Base-by-base conservation (phyloP, 768 basidiomycete genomes). In the Baorangia bicolor region DNA sequence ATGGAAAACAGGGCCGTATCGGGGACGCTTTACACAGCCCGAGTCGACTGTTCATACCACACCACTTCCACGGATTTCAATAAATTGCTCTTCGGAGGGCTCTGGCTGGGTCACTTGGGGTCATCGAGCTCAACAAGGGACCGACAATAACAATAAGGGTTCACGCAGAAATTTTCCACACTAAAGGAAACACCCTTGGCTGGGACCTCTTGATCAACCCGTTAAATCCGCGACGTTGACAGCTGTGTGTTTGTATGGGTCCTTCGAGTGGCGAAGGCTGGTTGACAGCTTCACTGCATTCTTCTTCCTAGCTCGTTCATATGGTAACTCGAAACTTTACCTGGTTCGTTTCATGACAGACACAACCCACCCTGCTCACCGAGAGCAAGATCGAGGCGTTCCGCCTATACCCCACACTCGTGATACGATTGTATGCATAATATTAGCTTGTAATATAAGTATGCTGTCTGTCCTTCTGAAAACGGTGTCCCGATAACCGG, bases 381-480 rank as follows among this genome's bases (percentile, higher is more conserved):
- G 23, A 34, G 45, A 46, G 20, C 30, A 21, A 21, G 27, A n/a
- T n/a, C n/a, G 47, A 20, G 33, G 61, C 12, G 37, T 69, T 47
- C 62, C 65, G 1, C 41, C 63, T 1, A 33, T 69, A 42, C 18
- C 7, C 18, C 55, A 18, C 23, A 5, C 10, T 25, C 10, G 16
- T 18, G 10, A 42, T 42, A 42, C 23, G 5, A 16, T 20, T 13
- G n/a, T 4, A 23, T 27, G 41, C 16, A 10, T 5, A 16, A 42
- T 16, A 25, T 7, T 16, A 8, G 23, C 40, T 8, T 41, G 8
- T 41, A 23, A 41, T 25, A n/a, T 1, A 8, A 35, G n/a, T n/a
- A n/a, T 35, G 16, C 6, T 28, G 28, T 35, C 16, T 8, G 34
- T 18, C 34, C 16, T 35, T 35, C 8, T 18, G 16, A 16, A 18